A percentile compares a stretch with the other conserved stretches of the same genome.
These are phyloP conservation scores for Hammondia hammondi DNA, from an alignment of 169 alveolate species.

Conservation along the genomic window DNA sequence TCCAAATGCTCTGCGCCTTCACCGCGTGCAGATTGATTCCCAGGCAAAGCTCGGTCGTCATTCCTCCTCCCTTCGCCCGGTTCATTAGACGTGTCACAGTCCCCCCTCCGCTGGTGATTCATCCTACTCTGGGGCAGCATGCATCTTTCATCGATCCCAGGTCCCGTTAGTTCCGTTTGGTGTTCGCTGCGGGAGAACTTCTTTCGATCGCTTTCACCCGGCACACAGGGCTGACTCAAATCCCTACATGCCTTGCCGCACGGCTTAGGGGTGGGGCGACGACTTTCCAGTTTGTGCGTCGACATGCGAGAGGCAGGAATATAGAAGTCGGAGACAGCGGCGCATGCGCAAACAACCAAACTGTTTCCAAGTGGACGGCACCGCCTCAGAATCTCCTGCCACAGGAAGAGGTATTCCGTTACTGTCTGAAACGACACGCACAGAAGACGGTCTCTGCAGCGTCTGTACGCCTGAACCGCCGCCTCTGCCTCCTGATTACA, in stretches of 20 bases:
- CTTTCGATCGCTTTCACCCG: not conserved
- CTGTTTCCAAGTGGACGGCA: slow-evolving; percentile 47
- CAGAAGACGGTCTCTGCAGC: slow-evolving; percentile 52
- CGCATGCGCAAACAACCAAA: slow-evolving; percentile 55
- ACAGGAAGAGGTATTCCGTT: slow-evolving; percentile 47
- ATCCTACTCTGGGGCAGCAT: not conserved
- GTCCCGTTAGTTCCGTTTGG: too few relatives aligned
- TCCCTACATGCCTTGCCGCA: not conserved
- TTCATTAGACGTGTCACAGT: too few relatives aligned
- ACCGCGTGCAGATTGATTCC: too few relatives aligned
- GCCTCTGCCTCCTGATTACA: slow-evolving; percentile 42
- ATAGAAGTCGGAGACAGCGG: slow-evolving; percentile 68
- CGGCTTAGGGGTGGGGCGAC: not conserved
- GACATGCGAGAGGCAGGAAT: slow-evolving; percentile 47
- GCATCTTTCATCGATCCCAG: too few relatives aligned
- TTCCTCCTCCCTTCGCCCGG: too few relatives aligned
- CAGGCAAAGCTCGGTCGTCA: too few relatives aligned
- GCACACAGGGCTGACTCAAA: not conserved
- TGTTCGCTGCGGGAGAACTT: too few relatives aligned
- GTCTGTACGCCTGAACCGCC: slow-evolving; percentile 54
- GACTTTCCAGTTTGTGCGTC: slow-evolving; percentile 46
- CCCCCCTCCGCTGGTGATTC: not conserved
- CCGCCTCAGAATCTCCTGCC: slow-evolving; percentile 40
- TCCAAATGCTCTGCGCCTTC: too few relatives aligned
- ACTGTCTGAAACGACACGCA: slow-evolving; percentile 48